Evolutionary conservation across 495 filamentous ascomycete species (phyloP).

Genomic region (Talaromyces thailandensis): DNA sequence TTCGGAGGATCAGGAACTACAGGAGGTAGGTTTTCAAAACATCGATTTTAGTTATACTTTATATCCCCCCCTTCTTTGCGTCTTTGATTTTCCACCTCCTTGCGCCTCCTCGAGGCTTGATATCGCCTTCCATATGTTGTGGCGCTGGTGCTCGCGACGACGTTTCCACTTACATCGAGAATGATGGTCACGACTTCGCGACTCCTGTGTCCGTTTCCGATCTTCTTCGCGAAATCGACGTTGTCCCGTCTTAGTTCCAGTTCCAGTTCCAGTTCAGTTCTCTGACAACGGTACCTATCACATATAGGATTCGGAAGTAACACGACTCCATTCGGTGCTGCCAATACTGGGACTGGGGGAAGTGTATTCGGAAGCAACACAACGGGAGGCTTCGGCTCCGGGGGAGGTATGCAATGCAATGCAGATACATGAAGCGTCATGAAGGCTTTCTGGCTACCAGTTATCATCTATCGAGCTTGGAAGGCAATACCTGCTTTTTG

Average conservation of each 20-base stretch:
- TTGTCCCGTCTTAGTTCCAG: neutral
- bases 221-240: neutral
- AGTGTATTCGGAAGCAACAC: conserved; percentile 29
- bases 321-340: conserved; percentile 28
- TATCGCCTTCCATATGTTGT: neutral
- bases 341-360: conserved; percentile 33
- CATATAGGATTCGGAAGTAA: conserved; percentile 50
- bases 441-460: neutral
- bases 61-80: neutral
- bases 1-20: conserved; percentile 29
- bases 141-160: neutral
- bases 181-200: conserved; percentile 21
- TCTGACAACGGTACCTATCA: conserved; percentile 30
- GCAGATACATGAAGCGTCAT: neutral
- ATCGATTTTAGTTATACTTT: conserved; percentile 12
- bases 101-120: conserved; percentile 12
- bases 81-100: neutral
- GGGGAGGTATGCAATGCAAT: conserved; percentile 43
- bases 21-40: conserved; percentile 39
- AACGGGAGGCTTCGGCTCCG: conserved; percentile 46
- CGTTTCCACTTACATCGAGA: conserved; percentile 8
- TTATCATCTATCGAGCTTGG: neutral
- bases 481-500: neutral
- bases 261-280: neutral
- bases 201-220: neutral